phyloP scores from a whole-genome alignment of 2,329 filamentous ascomycete species.

The Polytolypa hystricis region DNA sequence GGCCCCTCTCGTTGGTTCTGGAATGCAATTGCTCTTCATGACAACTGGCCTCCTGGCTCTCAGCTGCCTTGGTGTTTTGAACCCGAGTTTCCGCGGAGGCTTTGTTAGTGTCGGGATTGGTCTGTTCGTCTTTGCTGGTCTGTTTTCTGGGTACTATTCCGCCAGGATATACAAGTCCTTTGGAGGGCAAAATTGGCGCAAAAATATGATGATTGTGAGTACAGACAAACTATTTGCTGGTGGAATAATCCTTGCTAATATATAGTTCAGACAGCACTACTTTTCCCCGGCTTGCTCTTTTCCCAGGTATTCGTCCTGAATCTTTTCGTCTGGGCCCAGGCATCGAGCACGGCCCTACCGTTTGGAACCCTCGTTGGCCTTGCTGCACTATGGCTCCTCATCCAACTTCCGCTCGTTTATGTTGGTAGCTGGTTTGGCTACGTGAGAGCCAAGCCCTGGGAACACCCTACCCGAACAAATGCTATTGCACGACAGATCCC shows the following conservation, averaged over 20 bases:
- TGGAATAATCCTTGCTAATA: conserved; percentile 3
- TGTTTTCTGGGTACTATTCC: conserved; percentile 82
- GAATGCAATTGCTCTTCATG: conserved; percentile 80
- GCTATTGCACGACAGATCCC: conserved; percentile 63
- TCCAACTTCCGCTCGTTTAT: conserved; percentile 78
- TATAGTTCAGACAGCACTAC: conserved; percentile 48
- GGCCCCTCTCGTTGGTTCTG: conserved; percentile 71
- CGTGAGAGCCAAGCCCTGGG: conserved; percentile 55
- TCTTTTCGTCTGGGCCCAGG: conserved; percentile 81
- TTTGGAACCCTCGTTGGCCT: conserved; percentile 68
- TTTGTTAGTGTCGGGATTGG: conserved; percentile 77
- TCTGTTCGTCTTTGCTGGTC: conserved; percentile 69
- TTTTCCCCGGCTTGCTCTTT: conserved; percentile 72
- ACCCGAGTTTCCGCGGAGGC: conserved; percentile 80
- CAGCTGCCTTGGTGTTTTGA: conserved; percentile 65
- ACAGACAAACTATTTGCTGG: background rate
- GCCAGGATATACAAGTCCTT: conserved; percentile 75
- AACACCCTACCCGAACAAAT: conserved; percentile 70
- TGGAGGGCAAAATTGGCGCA: conserved; percentile 60
- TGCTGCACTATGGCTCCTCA: conserved; percentile 67
- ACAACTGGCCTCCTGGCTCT: conserved; percentile 58
- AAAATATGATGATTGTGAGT: conserved; percentile 57
- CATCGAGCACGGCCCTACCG: conserved; percentile 75
- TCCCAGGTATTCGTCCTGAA: conserved; percentile 67
- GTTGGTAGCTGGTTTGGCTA: conserved; percentile 69